phyloP scores from a whole-genome alignment of 306 rosid genomes.

The Macrotyloma uniflorum region DNA sequence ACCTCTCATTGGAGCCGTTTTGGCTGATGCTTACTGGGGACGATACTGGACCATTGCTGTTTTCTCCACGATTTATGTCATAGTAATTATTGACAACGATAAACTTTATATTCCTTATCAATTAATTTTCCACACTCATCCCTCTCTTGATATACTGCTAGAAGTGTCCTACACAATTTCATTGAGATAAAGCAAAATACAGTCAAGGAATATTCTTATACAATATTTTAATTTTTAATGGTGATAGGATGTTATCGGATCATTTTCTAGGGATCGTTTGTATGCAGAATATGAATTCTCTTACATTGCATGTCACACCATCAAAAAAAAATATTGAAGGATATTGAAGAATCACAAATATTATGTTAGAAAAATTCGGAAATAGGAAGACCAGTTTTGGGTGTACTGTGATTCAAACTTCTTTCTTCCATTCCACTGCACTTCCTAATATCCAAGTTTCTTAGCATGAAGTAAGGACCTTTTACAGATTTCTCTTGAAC shows the following conservation, averaged over 20 bases:
- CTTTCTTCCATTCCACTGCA: constrained; percentile 16
- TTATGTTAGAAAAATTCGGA: background rate
- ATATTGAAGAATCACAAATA: constrained; percentile 7
- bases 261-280: background rate
- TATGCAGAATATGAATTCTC: constrained; percentile 20
- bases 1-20: constrained; percentile 93
- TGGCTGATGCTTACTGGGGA: constrained; percentile 99
- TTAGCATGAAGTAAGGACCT: constrained; percentile 18
- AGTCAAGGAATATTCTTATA: constrained; percentile 26
- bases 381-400: constrained; percentile 21
- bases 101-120: constrained; percentile 10
- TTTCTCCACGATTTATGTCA: constrained; percentile 78
- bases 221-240: constrained; percentile 9
- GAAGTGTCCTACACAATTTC: constrained; percentile 22
- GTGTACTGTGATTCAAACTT: constrained; percentile 15
- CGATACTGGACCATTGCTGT: constrained; percentile 96
- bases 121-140: constrained; percentile 11
- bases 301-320: background rate
- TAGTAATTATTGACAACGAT: constrained; percentile 54
- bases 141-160: constrained; percentile 25
- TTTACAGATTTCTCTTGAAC: constrained; percentile 20
- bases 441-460: constrained; percentile 1
- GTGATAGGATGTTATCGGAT: background rate
- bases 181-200: constrained; percentile 4
- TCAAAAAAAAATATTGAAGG: constrained; percentile 22